These are phyloP conservation scores for Sclerotiophoma versabilis DNA, from an alignment of 2,329 filamentous ascomycete genomes.

Conservation along the genomic window DNA sequence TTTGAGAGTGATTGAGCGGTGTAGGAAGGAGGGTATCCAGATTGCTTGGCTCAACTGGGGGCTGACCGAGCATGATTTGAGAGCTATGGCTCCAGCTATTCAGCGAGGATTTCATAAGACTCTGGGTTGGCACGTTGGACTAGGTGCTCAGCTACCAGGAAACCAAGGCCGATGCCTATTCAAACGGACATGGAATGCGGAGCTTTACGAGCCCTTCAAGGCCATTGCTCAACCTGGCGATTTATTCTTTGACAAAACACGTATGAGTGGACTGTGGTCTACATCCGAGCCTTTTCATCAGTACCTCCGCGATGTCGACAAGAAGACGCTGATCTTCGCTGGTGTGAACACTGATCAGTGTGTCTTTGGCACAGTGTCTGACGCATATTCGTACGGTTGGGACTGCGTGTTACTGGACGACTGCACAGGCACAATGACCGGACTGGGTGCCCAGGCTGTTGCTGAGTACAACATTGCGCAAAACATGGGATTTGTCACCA, in stretches of 20 bases:
- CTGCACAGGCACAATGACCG: slow-evolving; percentile 53
- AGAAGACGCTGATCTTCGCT: slow-evolving; percentile 53
- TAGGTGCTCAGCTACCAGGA: slow-evolving; percentile 48
- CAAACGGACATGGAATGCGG: slow-evolving; percentile 53
- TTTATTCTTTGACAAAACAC: slow-evolving; percentile 53
- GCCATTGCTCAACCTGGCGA: slow-evolving; percentile 48
- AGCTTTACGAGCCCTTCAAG: slow-evolving; percentile 52
- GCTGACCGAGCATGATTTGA: slow-evolving; percentile 48
- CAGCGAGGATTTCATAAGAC: slow-evolving; percentile 52
- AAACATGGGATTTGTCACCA: slow-evolving; percentile 54
- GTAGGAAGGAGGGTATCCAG: slow-evolving; percentile 51
- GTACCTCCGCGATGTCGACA: slow-evolving; percentile 50
- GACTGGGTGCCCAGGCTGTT: slow-evolving; percentile 48
- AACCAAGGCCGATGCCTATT: slow-evolving; percentile 52
- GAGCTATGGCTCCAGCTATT: slow-evolving; percentile 51
- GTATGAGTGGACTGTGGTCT: slow-evolving; percentile 54
- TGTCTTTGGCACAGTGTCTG: slow-evolving; percentile 51
- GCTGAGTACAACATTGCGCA: slow-evolving; percentile 52
- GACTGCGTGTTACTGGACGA: slow-evolving; percentile 52
- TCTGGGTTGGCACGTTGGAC: slow-evolving; percentile 52
- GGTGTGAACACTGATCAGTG: slow-evolving; percentile 55
- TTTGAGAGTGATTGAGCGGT: slow-evolving; percentile 50
- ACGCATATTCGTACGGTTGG: slow-evolving; percentile 53
- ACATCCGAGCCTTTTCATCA: slow-evolving; percentile 51
- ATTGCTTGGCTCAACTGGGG: slow-evolving; percentile 54